Evolutionary conservation across 345 rosid genomes (phyloP), one percentile per base, ranked within the genome.

Genomic region (Mercurialis annua): DNA sequence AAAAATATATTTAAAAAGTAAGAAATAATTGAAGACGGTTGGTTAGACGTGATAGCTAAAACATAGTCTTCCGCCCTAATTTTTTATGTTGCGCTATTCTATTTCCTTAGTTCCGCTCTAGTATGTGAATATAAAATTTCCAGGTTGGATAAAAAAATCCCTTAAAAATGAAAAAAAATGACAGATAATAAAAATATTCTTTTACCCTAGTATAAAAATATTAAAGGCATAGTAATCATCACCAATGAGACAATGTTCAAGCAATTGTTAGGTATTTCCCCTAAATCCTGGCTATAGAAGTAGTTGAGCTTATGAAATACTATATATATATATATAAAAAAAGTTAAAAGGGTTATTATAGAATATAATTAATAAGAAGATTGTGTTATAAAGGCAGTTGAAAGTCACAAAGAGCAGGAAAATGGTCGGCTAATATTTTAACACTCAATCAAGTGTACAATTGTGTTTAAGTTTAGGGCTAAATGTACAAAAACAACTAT

Each of bases 381-480:
- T n/a, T 64, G 65, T 50, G 16, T 56, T 55, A 0, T 42, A 77
- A 75, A 66, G 70, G 64, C 18, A 47, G 49, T 60, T 70, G 67
- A 76, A 76, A 66, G 40, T 54, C 69, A 54, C 68, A 30, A 55
- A 73, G 64, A 62, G 58, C 40, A 26, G 71, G 78, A 69, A 70
- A 62, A 59, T 80, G 80, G 86, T 75, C 73, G 67, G 78, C 75
- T 48, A 29, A 50, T 53, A 42, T 55, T 64, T 79, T 6, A 53
- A 40, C 64, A 60, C 12, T 31, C 7, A 62, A n/a, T n/a, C n/a
- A 36, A 70, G 54, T 48, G 78, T 67, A 40, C 66, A 55, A 31
- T 50, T 17, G 57, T 64, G 70, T 21, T 49, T 56, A 67, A 67
- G 33, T 7, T 47, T 27, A 63, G 56, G 64, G 30, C 50, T 48